These are phyloP conservation scores for Kalanchoe fedtschenkoi DNA, from an alignment of 164 flowering plant genomes.

Conservation along the genomic window DNA sequence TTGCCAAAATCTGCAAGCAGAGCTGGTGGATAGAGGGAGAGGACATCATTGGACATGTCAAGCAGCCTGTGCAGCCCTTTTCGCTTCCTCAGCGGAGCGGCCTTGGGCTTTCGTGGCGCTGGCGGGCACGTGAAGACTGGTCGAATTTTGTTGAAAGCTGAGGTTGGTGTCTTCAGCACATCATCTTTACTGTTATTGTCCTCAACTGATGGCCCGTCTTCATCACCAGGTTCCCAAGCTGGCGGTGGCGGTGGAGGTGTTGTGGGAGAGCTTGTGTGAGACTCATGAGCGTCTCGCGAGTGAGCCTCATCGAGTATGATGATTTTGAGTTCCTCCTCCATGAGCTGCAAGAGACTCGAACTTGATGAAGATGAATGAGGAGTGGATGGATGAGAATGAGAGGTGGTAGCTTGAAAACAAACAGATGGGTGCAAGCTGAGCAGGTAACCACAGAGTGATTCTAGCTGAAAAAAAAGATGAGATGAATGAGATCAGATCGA, in stretches of 20 bases:
- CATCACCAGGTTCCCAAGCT: not conserved
- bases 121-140: not conserved
- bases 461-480: no score
- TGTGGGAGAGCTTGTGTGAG: no score
- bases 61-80: not conserved
- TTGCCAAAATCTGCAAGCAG: not conserved
- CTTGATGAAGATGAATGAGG: not conserved
- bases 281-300: not conserved
- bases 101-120: not conserved
- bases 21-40: not conserved
- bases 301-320: no score
- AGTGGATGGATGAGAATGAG: not conserved
- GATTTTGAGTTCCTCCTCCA: not conserved
- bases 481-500: no score
- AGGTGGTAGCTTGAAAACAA: not conserved
- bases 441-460: constrained; percentile 2
- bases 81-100: not conserved
- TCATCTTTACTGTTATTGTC: no score
- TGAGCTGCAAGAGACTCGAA: not conserved
- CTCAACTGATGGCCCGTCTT: not conserved
- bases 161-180: not conserved
- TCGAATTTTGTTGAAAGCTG: not conserved
- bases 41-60: not conserved
- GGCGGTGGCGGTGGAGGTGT: not conserved
- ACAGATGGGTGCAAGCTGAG: not conserved